These are phyloP conservation scores for Nakaseomyces glabratus DNA, from an alignment of 1,139 yeast genomes.

Conservation along the genomic window DNA sequence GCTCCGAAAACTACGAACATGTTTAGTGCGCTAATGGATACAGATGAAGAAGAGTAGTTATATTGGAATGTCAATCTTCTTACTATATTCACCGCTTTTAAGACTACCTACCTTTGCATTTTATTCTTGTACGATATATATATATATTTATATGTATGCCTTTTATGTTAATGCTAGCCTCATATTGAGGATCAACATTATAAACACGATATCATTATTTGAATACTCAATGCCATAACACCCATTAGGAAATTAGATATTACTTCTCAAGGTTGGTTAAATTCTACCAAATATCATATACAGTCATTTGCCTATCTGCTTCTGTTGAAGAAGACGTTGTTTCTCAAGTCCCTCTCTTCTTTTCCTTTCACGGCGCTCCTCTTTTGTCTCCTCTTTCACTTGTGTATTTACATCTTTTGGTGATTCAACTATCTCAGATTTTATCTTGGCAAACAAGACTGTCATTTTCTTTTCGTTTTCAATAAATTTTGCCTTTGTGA, in stretches of 20 bases:
- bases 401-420: constrained; percentile 9
- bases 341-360: constrained; percentile 51
- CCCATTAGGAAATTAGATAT: too few species aligned
- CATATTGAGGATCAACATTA: too few species aligned
- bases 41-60: constrained; percentile 23
- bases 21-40: constrained; percentile 30
- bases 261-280: too few species aligned
- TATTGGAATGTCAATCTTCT: too few species aligned
- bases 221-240: too few species aligned
- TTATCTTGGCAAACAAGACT: constrained; percentile 40
- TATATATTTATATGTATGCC: too few species aligned
- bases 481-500: constrained; percentile 49
- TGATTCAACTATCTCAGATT: constrained; percentile 24
- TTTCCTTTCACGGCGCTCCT: constrained; percentile 53
- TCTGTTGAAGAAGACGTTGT: constrained; percentile 25
- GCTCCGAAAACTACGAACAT: constrained; percentile 24
- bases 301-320: neutral
- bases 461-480: constrained; percentile 54
- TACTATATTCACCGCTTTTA: too few species aligned
- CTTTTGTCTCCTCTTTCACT: constrained; percentile 36
- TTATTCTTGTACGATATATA: neutral
- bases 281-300: constrained; percentile 7
- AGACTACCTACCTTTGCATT: too few species aligned
- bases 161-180: too few species aligned
- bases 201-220: too few species aligned